Conservation (phyloP, 1,284 basidiomycete genomes). For the Ceratobasidium sp. region DNA sequence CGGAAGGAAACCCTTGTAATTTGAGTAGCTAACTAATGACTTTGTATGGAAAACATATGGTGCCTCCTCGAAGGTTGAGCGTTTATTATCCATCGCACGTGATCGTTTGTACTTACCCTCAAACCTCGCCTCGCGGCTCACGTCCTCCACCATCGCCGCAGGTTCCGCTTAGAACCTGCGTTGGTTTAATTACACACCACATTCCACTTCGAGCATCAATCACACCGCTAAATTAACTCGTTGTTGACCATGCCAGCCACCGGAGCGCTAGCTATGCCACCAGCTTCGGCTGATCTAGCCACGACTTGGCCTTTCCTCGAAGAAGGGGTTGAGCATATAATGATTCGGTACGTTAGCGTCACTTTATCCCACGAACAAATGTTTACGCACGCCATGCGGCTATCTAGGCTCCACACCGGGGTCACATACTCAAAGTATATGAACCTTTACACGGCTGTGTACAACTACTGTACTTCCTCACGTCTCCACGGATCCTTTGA, state of each 20-base stretch:
- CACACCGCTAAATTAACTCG: neutral
- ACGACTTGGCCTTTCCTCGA: slow-evolving; percentile 91
- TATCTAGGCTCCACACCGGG: slow-evolving; percentile 72
- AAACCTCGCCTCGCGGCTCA: slow-evolving; percentile 11
- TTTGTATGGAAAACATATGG: neutral
- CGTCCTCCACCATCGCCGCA: slow-evolving; percentile 25
- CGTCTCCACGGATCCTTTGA: slow-evolving; percentile 75
- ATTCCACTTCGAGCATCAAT: neutral
- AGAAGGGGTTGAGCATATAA: slow-evolving; percentile 90
- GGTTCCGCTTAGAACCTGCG: slow-evolving; percentile 20
- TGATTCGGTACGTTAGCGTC: slow-evolving; percentile 63
- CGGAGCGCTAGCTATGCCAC: slow-evolving; percentile 58
- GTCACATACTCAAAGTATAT: slow-evolving; percentile 94
- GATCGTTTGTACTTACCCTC: slow-evolving; percentile 23
- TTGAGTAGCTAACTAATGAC: neutral
- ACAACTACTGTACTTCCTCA: slow-evolving; percentile 96
- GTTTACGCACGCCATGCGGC: slow-evolving; percentile 40
- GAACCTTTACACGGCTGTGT: slow-evolving; percentile 89
- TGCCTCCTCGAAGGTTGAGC: neutral
- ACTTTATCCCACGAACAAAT: neutral
- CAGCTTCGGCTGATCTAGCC: slow-evolving; percentile 71
- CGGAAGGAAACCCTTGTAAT: slow-evolving; percentile 72
- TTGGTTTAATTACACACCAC: neutral
- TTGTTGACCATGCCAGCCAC: slow-evolving; percentile 24
- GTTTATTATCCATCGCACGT: slow-evolving; percentile 5